Percentiles rank a stretch among this genome's conserved stretches.
phyloP scores from a whole-genome alignment of 257 asterid species.

The Nicotiana attenuata region DNA sequence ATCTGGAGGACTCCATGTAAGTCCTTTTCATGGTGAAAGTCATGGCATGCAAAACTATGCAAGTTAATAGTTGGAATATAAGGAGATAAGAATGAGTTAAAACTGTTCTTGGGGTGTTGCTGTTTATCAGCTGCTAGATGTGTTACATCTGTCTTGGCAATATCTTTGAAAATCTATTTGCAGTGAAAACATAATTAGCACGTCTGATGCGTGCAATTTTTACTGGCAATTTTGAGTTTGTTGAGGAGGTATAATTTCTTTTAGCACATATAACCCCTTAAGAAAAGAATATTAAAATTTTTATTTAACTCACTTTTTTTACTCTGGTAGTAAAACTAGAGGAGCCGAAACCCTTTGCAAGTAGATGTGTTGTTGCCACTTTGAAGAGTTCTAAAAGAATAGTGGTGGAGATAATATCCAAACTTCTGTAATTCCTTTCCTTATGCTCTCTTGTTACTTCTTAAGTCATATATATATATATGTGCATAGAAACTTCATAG shows the following conservation, averaged over 20 bases:
- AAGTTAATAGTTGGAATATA: neutral
- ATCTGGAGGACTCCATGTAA: constrained; percentile 92
- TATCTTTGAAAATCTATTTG: neutral
- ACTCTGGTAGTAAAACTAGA: neutral
- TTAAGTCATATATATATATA: neutral
- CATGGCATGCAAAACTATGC: neutral
- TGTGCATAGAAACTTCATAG: neutral
- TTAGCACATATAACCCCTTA: neutral
- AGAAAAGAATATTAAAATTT: neutral
- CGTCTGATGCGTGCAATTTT: neutral
- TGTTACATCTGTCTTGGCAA: neutral
- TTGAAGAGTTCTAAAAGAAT: neutral
- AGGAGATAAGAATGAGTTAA: neutral
- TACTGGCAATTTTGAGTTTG: no score
- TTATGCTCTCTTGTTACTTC: neutral
- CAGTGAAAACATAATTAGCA: neutral
- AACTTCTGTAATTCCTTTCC: neutral
- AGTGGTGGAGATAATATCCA: neutral
- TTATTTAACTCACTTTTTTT: neutral
- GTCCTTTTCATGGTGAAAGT: constrained; percentile 11
- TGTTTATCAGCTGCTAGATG: neutral
- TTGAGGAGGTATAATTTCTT: neutral
- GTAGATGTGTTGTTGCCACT: neutral
- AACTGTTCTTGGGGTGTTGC: neutral
- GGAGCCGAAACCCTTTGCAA: neutral